These are phyloP conservation scores for Lathyrus oleraceus DNA, from an alignment of 306 rosid species.

Conservation along the genomic window DNA sequence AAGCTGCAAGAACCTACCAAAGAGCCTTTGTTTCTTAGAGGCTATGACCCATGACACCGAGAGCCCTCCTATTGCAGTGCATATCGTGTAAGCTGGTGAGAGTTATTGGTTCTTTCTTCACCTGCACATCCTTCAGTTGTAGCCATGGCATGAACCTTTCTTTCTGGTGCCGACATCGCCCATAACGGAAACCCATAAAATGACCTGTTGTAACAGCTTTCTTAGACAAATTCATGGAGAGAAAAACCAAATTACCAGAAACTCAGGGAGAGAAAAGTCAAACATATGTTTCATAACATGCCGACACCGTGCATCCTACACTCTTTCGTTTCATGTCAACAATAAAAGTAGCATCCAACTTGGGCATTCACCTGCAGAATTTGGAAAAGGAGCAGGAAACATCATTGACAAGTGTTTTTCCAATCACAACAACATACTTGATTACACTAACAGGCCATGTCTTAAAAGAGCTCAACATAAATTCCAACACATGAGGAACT, in stretches of 20 bases:
- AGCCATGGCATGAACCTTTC: constrained; percentile 83
- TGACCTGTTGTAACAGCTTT: constrained; percentile 80
- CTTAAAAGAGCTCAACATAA: too few species aligned
- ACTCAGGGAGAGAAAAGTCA: too few species aligned
- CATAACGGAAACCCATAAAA: constrained; percentile 85
- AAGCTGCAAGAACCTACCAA: constrained; percentile 44
- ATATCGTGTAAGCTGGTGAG: constrained; percentile 91
- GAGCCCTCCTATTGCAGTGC: constrained; percentile 90
- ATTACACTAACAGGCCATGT: too few species aligned
- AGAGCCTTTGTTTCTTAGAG: constrained; percentile 66
- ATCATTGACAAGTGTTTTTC: too few species aligned
- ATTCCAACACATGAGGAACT: too few species aligned
- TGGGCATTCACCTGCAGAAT: too few species aligned
- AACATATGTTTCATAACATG: too few species aligned
- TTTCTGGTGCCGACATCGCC: constrained; percentile 83
- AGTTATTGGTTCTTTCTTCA: constrained; percentile 79
- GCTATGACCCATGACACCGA: constrained; percentile 77
- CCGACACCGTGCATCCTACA: too few species aligned
- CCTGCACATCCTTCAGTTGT: constrained; percentile 92
- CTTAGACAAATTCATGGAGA: constrained; percentile 96
- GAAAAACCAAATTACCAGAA: constrained; percentile 90
- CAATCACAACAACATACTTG: too few species aligned
- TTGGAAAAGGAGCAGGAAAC: too few species aligned
- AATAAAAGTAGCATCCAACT: too few species aligned
- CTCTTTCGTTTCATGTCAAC: too few species aligned